Base-by-base conservation (phyloP, 2,329 filamentous ascomycete genomes). In the Diaporthe citrichinensis region DNA sequence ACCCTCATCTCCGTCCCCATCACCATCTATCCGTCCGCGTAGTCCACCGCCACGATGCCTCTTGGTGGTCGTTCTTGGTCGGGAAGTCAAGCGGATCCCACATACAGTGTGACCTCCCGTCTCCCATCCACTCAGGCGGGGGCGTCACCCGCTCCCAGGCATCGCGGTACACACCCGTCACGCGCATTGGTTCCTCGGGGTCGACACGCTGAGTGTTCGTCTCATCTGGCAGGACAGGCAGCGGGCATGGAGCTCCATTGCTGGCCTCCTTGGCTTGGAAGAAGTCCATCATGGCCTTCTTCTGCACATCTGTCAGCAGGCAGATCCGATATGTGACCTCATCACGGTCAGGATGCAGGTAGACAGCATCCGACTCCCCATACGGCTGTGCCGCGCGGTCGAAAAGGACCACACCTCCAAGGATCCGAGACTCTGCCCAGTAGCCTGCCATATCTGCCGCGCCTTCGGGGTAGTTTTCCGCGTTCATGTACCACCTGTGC, bases 241-340 rank as follows among this genome's bases (percentile, higher is more conserved):
- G 58, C 23, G 36, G 58, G 3, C 36, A 61, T 41, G 34, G 10
- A 17, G 9, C 34, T 41, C 17, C 7, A 4, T 41, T 41, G 4
- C 23, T 17, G 14, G 2, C 23, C 14, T 61, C 58, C 34, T 41
- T 61, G 36, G 23, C n/a, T 17, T 41, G 36, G 23, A 41, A 25
- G 1, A 61, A 41, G 5, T 41, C 36, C 58, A 61, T 25, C 12
- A 41, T 41, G 23, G 58, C 58, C 14, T 41, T 61, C 41, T 78
- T 77, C 68, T 81, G 79, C 5, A 75, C 57, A n/a, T 79, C 78
- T 2, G 78, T 75, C 0, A 81, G 77, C 62, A 78, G 77, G 51
- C 72, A 80, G 36, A 80, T 78, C 1, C 80, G 78, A 46, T 79
- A 79, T 3, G 80, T 79, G 1, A 78, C 75, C 1, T 76, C 34